These are phyloP conservation scores for Trichosporon ovoides DNA, from an alignment of 1,284 basidiomycete genomes.

Conservation along the genomic window DNA sequence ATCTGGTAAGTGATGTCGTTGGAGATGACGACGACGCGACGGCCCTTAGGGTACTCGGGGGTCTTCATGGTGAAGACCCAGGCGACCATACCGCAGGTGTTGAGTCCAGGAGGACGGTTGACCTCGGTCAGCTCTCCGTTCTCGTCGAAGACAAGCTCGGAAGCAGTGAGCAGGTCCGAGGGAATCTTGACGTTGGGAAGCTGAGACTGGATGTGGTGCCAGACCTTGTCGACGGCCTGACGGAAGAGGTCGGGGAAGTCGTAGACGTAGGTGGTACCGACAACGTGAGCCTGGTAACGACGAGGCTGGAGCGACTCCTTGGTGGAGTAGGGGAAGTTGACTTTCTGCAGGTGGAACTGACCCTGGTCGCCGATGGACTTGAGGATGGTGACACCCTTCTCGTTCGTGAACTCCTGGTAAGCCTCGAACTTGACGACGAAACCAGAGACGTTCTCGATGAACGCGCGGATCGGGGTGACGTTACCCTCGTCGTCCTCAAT, in stretches of 20 bases:
- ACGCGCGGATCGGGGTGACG: constrained; percentile 88
- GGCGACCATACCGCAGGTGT: constrained; percentile 94
- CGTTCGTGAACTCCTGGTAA: constrained; percentile 97
- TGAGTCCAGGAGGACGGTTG: constrained; percentile 85
- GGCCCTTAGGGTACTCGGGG: constrained; percentile 87
- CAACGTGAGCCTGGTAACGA: constrained; percentile 97
- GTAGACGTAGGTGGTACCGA: constrained; percentile 97
- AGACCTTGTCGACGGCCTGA: constrained; percentile 90
- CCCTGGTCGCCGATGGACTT: constrained; percentile 90
- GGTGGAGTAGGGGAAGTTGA: constrained; percentile 86
- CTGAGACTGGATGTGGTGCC: constrained; percentile 65
- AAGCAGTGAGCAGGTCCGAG: constrained; percentile 70
- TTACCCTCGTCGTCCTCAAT: constrained; percentile 91
- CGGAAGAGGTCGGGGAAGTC: constrained; percentile 99
- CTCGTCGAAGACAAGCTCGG: constrained; percentile 91
- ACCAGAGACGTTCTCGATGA: constrained; percentile 97
- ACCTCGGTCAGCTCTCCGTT: constrained; percentile 85
- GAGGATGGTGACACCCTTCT: constrained; percentile 87
- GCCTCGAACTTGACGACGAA: constrained; percentile 98
- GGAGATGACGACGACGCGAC: constrained; percentile 81
- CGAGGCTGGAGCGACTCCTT: constrained; percentile 99
- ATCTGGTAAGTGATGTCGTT: constrained; percentile 99
- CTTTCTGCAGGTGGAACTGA: constrained; percentile 85
- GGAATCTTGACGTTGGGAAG: constrained; percentile 68
- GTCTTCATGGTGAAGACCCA: constrained; percentile 94